phyloP scores from a whole-genome alignment of 2,329 filamentous ascomycete species.

The Fusarium xyrophilum region DNA sequence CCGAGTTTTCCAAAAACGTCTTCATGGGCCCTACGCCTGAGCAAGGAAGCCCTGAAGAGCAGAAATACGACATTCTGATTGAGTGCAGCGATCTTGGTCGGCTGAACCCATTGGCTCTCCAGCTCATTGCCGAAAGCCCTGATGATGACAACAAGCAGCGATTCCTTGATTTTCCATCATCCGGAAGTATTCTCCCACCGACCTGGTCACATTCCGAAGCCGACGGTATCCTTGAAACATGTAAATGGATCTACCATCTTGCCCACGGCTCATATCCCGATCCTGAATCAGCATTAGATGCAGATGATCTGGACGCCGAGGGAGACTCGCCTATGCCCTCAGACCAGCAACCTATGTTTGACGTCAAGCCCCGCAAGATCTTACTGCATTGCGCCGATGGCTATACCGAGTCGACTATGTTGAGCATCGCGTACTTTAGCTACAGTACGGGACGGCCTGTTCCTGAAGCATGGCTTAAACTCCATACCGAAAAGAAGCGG shows the following conservation, averaged over 20 bases:
- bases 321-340: constrained; percentile 39
- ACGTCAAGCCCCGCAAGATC: constrained; percentile 66
- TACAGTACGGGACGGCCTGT: constrained; percentile 84
- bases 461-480: constrained; percentile 83
- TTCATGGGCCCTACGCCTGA: constrained; percentile 90
- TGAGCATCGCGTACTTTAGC: constrained; percentile 91
- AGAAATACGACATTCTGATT: constrained; percentile 82
- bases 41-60: constrained; percentile 62
- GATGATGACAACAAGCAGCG: constrained; percentile 49
- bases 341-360: constrained; percentile 23
- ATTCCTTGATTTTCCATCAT: constrained; percentile 82
- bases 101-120: constrained; percentile 72
- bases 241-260: constrained; percentile 87
- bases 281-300: constrained; percentile 48
- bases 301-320: constrained; percentile 41
- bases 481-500: constrained; percentile 80
- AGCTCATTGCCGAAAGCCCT: constrained; percentile 65
- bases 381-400: constrained; percentile 94
- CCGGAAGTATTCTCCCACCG: constrained; percentile 87
- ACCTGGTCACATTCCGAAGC: constrained; percentile 84
- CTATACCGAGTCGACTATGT: constrained; percentile 91
- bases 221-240: constrained; percentile 83
- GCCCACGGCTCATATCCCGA: constrained; percentile 67
- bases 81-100: constrained; percentile 87
- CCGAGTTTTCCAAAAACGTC: constrained; percentile 88